Percentiles rank a stretch among this genome's conserved stretches.
Evolutionary conservation across 495 filamentous ascomycete species (phyloP).

Genomic region (Podospora appendiculata): DNA sequence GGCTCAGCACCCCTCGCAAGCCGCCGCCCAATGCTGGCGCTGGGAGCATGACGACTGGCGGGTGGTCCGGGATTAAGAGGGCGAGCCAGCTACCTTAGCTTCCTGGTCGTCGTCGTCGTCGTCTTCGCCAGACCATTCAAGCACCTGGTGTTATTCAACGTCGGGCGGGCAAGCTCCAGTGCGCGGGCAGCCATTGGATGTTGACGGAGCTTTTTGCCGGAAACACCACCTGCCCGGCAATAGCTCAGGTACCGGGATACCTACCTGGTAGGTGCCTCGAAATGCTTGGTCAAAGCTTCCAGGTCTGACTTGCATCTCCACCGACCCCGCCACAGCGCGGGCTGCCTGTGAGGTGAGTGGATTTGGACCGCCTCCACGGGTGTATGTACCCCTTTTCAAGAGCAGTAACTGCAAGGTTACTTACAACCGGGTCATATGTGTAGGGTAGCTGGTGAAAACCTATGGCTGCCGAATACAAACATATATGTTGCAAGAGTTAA

Average conservation of each 20-base stretch:
- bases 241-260: not conserved
- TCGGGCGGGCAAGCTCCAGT: no score
- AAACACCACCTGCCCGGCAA: not conserved
- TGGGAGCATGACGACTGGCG: slow-evolving; percentile 22
- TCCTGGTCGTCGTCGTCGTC: no score
- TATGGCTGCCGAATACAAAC: no score
- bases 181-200: not conserved
- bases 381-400: no score
- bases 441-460: no score
- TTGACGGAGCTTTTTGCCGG: not conserved
- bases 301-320: not conserved
- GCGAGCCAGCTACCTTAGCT: not conserved
- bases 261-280: not conserved
- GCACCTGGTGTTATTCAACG: not conserved
- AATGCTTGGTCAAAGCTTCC: not conserved
- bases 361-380: no score
- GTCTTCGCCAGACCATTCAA: not conserved
- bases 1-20: slow-evolving; percentile 17
- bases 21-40: slow-evolving; percentile 16
- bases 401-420: no score
- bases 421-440: no score
- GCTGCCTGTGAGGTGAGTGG: no score
- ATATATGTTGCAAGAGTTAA: no score
- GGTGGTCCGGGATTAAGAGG: not conserved
- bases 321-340: not conserved